Conservation (phyloP, 179 eudicot genomes). For the Dionaea muscipula region DNA sequence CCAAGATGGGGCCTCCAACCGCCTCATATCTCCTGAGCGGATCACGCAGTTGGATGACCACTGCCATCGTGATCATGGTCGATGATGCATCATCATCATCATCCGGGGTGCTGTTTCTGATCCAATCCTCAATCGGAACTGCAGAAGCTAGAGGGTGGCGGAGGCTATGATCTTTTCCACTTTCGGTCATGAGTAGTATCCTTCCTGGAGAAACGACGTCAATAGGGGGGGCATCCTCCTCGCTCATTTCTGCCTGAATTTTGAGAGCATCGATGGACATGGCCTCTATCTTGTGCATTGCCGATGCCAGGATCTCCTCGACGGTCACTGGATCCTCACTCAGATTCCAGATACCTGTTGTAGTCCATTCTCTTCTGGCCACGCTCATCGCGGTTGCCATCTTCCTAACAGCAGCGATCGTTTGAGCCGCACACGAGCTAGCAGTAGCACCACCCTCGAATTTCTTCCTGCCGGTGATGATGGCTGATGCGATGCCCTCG, state of each 20-base stretch:
- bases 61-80: constrained; percentile 23
- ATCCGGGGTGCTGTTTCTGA: neutral
- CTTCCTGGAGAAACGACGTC: constrained; percentile 56
- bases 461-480: constrained; percentile 73
- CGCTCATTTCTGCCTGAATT: constrained; percentile 62
- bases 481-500: constrained; percentile 85
- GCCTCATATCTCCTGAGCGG: constrained; percentile 73
- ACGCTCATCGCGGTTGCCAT: constrained; percentile 60
- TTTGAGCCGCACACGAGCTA: constrained; percentile 77
- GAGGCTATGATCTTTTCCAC: constrained; percentile 16
- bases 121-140: constrained; percentile 66
- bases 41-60: constrained; percentile 55
- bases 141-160: constrained; percentile 43
- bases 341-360: constrained; percentile 78
- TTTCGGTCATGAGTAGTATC: constrained; percentile 8
- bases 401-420: constrained; percentile 48
- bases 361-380: constrained; percentile 64
- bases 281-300: constrained; percentile 77
- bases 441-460: no score
- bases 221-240: constrained; percentile 78
- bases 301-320: constrained; percentile 57
- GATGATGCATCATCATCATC: constrained; percentile 10
- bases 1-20: constrained; percentile 74
- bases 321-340: constrained; percentile 44
- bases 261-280: constrained; percentile 74